Evolutionary conservation across 148 eudicot species (phyloP).

Genomic region (Rhododendron griersonianum): DNA sequence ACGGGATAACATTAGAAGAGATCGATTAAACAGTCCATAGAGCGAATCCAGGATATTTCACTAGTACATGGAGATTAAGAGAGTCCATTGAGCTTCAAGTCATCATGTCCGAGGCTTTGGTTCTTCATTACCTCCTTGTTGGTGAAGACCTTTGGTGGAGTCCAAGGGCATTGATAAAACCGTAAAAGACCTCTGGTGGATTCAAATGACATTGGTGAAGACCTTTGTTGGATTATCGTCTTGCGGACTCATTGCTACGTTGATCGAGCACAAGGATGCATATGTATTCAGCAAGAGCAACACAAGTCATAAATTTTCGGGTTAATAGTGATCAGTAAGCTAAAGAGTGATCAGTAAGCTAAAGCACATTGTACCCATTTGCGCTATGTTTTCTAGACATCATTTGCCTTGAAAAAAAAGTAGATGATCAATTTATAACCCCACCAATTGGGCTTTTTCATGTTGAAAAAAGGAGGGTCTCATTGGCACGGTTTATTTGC

Average conservation of each 20-base stretch:
- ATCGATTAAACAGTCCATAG: not conserved
- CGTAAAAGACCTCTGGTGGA: not conserved
- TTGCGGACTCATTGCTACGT: not conserved
- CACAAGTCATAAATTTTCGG: not conserved
- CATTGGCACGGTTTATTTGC: not conserved
- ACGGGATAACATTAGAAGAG: not conserved
- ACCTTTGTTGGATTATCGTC: not conserved
- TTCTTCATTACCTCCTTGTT: not conserved
- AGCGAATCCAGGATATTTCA: not conserved
- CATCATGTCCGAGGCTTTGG: not conserved
- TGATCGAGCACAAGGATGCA: not conserved
- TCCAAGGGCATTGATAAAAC: not conserved
- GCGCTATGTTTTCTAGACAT: not conserved
- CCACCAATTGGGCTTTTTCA: not conserved
- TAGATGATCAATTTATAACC: not conserved
- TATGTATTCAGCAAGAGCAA: not conserved
- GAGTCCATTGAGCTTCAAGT: not conserved
- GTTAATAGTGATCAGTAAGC: not conserved
- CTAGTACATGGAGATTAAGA: not conserved
- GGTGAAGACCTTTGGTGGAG: not conserved
- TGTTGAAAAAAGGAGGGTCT: not conserved
- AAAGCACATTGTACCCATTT: not conserved
- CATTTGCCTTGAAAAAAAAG: not conserved
- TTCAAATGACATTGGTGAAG: not conserved
- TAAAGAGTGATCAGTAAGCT: not conserved